phyloP scores from a whole-genome alignment of 805 yeast species.

The Nakazawaea ambrosiae region DNA sequence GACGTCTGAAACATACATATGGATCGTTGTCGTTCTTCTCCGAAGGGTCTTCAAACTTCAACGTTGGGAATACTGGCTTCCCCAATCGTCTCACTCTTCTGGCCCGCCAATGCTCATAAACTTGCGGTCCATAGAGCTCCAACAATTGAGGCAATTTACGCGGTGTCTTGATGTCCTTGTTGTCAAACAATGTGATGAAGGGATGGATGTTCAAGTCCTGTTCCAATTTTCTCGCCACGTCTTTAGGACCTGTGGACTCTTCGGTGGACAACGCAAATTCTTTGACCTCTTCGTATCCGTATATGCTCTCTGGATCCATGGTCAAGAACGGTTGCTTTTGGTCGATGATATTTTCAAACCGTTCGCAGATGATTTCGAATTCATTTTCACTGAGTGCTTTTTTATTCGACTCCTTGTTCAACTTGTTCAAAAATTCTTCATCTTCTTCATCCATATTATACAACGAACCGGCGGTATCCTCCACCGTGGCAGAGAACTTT shows the following conservation, averaged over 20 bases:
- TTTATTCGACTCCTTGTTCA: constrained; percentile 31
- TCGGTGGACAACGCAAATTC: constrained; percentile 37
- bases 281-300: constrained; percentile 63
- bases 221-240: constrained; percentile 50
- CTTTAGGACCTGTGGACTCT: constrained; percentile 43
- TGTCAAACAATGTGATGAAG: constrained; percentile 55
- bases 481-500: constrained; percentile 91
- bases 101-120: constrained; percentile 77
- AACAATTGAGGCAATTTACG: constrained; percentile 44
- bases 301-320: constrained; percentile 75
- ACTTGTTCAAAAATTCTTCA: constrained; percentile 50
- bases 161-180: constrained; percentile 28
- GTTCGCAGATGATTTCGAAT: constrained; percentile 71
- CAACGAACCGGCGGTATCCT: constrained; percentile 80
- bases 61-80: constrained; percentile 59
- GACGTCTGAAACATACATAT: constrained; percentile 88
- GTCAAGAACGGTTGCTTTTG: constrained; percentile 84
- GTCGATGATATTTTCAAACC: constrained; percentile 65
- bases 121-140: constrained; percentile 51
- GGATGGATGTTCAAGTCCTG: constrained; percentile 48
- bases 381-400: constrained; percentile 64
- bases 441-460: constrained; percentile 91
- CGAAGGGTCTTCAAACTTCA: constrained; percentile 80
- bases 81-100: constrained; percentile 71
- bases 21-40: constrained; percentile 94